Percentiles rank a stretch among this genome's conserved stretches.
phyloP scores from a whole-genome alignment of 768 basidiomycete species.

The Lactarius psammicola region DNA sequence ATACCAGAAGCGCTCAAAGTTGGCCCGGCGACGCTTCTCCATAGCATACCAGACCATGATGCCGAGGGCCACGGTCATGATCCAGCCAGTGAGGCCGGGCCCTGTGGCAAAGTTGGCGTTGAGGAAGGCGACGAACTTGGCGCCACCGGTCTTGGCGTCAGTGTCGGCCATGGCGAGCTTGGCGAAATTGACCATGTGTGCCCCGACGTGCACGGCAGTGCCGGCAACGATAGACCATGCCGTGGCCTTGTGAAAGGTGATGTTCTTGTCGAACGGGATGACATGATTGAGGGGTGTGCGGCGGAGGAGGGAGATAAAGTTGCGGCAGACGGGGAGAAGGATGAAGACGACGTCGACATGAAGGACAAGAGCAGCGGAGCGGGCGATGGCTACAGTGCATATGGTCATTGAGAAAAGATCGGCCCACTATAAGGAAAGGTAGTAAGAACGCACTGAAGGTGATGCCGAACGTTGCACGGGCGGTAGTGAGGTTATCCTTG shows the following conservation, averaged over 20 bases:
- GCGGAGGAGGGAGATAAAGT: conserved; percentile 87
- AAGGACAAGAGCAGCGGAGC: conserved; percentile 83
- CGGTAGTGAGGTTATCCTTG: conserved; percentile 72
- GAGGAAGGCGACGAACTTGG: conserved; percentile 69
- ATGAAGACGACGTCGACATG: conserved; percentile 93
- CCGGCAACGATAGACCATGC: conserved; percentile 88
- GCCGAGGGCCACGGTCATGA: conserved; percentile 72
- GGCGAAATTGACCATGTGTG: conserved; percentile 86
- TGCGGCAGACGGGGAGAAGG: conserved; percentile 91
- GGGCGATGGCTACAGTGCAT: conserved; percentile 66
- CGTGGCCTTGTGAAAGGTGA: conserved; percentile 86
- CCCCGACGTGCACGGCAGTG: conserved; percentile 69
- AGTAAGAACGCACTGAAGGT: conserved; percentile 60
- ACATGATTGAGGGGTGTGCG: conserved; percentile 80
- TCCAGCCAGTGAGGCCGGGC: conserved; percentile 83
- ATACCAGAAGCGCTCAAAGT: conserved; percentile 91
- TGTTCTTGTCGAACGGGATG: conserved; percentile 93
- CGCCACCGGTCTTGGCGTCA: conserved; percentile 50
- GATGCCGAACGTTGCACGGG: conserved; percentile 68
- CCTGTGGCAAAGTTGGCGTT: conserved; percentile 77
- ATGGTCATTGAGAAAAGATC: not conserved
- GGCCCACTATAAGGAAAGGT: not conserved
- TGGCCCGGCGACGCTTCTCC: conserved; percentile 72
- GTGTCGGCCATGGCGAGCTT: conserved; percentile 58
- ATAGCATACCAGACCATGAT: conserved; percentile 84